Percentiles rank a stretch among this genome's conserved stretches.
phyloP scores from a whole-genome alignment of 2,329 filamentous ascomycete species.

The Colletotrichum camelliae region DNA sequence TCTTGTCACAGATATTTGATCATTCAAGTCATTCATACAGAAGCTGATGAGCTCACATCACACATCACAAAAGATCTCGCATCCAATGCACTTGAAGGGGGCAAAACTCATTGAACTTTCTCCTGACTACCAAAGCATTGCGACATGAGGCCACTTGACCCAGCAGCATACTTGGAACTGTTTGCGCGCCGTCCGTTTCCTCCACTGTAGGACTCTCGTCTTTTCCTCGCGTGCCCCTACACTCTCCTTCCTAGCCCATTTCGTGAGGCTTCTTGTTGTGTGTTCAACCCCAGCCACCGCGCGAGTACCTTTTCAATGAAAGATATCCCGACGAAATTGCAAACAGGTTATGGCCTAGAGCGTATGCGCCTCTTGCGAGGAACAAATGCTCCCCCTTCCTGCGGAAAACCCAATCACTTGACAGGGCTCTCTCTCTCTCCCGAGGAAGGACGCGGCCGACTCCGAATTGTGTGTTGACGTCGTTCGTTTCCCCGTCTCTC shows the following conservation, averaged over 20 bases:
- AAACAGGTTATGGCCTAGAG: constrained; percentile 9
- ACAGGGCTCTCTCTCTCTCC: not conserved
- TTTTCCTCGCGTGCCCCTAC: constrained; percentile 16
- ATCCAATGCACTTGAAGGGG: not conserved
- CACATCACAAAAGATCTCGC: not conserved
- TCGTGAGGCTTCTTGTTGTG: not conserved
- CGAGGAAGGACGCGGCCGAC: constrained; percentile 17
- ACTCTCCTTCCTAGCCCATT: constrained; percentile 17
- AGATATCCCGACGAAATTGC: constrained; percentile 5
- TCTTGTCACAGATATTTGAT: not conserved
- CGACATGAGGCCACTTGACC: constrained; percentile 18
- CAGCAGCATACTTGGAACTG: not conserved
- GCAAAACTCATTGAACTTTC: constrained; percentile 20
- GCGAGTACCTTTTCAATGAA: not conserved
- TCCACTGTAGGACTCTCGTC: not conserved
- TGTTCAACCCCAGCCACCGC: not conserved
- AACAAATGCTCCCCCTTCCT: not conserved
- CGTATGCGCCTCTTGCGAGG: not conserved
- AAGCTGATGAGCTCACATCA: not conserved
- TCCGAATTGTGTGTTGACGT: constrained; percentile 15
- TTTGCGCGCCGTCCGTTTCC: constrained; percentile 1
- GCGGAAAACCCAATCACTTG: constrained; percentile 13
- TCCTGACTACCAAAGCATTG: constrained; percentile 8
- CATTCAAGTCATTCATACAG: not conserved
- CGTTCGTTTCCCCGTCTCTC: constrained; percentile 19